Evolutionary conservation across 768 basidiomycete genomes (phyloP).

Genomic region (Boletus huronensis): DNA sequence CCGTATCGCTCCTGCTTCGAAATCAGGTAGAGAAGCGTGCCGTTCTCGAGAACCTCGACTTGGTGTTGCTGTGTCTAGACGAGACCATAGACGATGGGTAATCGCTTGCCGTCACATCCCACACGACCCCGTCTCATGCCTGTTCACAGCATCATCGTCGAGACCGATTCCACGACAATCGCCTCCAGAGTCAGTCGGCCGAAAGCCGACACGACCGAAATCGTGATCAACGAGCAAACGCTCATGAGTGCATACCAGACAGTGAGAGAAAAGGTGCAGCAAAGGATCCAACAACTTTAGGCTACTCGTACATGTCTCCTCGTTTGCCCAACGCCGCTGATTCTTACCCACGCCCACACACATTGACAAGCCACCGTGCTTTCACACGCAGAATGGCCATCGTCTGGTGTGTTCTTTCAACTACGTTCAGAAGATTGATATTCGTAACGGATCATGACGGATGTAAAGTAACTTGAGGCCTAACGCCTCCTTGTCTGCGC

Average conservation of each 20-base stretch:
- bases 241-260: conserved; percentile 91
- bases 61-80: conserved; percentile 89
- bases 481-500: neutral
- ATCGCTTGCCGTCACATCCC: conserved; percentile 25
- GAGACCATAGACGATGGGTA: conserved; percentile 99
- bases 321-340: neutral
- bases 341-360: neutral
- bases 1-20: conserved; percentile 77
- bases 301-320: conserved; percentile 21
- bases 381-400: neutral
- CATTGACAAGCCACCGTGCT: neutral
- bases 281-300: conserved; percentile 76
- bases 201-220: conserved; percentile 89
- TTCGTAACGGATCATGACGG: neutral
- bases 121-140: conserved; percentile 8
- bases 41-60: conserved; percentile 90
- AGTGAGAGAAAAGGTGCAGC: conserved; percentile 80
- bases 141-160: conserved; percentile 79
- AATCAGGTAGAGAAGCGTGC: conserved; percentile 94
- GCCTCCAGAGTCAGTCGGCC: conserved; percentile 92
- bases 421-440: neutral
- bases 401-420: neutral
- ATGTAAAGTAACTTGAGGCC: conserved; percentile 7
- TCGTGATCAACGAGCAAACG: conserved; percentile 98
- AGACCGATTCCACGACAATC: conserved; percentile 95